Evolutionary conservation across 176 grass and related monocot genomes (phyloP).

Genomic region (Oryza nivara): DNA sequence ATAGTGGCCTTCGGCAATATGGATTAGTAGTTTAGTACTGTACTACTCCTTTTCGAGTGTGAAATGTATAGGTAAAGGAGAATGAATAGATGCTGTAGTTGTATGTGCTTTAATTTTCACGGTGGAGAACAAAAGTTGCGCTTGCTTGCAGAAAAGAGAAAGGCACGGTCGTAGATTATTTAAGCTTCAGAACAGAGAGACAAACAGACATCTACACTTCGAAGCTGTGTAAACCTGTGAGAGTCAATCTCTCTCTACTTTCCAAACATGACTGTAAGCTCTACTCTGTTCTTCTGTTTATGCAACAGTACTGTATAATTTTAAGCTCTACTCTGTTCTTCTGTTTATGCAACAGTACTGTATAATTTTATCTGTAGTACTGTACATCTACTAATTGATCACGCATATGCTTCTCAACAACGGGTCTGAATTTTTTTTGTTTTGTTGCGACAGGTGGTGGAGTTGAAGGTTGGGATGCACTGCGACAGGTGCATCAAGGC

Average conservation of each 20-base stretch:
- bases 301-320: neutral
- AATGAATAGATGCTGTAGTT: slow-evolving; percentile 1
- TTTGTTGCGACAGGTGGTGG: slow-evolving; percentile 65
- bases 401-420: neutral
- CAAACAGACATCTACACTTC: slow-evolving; percentile 19
- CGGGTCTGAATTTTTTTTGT: slow-evolving; percentile 19
- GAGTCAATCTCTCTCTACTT: slow-evolving; percentile 5
- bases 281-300: slow-evolving; percentile 20
- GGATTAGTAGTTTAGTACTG: neutral
- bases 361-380: neutral
- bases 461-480: slow-evolving; percentile 95
- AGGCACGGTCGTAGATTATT: slow-evolving; percentile 56
- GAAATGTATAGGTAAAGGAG: slow-evolving; percentile 45
- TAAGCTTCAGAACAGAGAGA: slow-evolving; percentile 43
- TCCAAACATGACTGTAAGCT: slow-evolving; percentile 70
- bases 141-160: slow-evolving; percentile 50
- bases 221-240: slow-evolving; percentile 14
- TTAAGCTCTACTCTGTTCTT: slow-evolving; percentile 43
- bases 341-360: neutral
- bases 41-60: slow-evolving; percentile 50
- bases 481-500: slow-evolving; percentile 93
- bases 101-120: slow-evolving; percentile 47
- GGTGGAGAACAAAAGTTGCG: slow-evolving; percentile 57
- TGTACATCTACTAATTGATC: neutral
- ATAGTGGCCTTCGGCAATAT: slow-evolving; percentile 14